These are phyloP conservation scores for Dioscorea zingiberensis DNA, from an alignment of 106 monocot species.

Conservation along the genomic window DNA sequence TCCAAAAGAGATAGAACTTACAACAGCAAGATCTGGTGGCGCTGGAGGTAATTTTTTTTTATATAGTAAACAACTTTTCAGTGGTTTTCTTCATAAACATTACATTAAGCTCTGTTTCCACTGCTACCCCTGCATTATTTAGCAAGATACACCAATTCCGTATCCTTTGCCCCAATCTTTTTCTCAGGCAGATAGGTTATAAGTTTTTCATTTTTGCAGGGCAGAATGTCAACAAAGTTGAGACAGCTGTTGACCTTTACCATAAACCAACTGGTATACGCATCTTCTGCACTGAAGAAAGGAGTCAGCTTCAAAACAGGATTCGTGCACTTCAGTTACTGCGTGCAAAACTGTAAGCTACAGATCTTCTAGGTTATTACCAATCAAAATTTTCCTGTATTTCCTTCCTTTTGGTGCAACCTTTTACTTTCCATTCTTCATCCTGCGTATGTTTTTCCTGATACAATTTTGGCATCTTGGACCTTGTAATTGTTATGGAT, in stretches of 20 bases:
- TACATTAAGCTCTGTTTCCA: background rate
- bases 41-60: slow-evolving; percentile 57
- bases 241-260: slow-evolving; percentile 91
- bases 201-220: slow-evolving; percentile 40
- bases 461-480: too few species aligned
- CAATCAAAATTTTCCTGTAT: background rate
- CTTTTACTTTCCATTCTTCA: too few species aligned
- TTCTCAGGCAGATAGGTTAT: background rate
- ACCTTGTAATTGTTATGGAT: too few species aligned
- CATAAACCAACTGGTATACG: slow-evolving; percentile 98
- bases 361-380: background rate
- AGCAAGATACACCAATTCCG: background rate
- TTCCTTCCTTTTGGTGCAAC: too few species aligned
- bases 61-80: background rate
- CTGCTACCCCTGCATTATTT: background rate
- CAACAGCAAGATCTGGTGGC: slow-evolving; percentile 93
- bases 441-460: too few species aligned
- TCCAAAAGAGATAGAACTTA: slow-evolving; percentile 95
- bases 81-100: background rate
- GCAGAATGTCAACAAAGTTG: slow-evolving; percentile 99
- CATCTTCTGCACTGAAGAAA: slow-evolving; percentile 97
- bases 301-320: slow-evolving; percentile 79
- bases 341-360: slow-evolving; percentile 87
- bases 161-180: background rate
- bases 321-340: slow-evolving; percentile 84